Base-by-base conservation (phyloP, 2,329 filamentous ascomycete species). In the Neonectria sp. region DNA sequence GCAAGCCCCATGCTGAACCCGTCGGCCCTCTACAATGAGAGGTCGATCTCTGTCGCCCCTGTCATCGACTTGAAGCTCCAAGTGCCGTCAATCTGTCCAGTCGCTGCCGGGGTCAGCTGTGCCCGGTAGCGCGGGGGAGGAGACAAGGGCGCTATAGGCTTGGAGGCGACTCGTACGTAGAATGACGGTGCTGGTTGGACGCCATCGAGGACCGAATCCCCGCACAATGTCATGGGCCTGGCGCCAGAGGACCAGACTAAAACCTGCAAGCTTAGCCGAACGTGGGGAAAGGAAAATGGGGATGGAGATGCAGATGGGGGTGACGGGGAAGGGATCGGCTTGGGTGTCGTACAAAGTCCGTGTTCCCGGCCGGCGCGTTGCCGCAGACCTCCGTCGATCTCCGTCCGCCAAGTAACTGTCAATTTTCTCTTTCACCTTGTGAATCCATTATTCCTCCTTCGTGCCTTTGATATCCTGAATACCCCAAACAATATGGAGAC, bases 231-330 rank as follows among this genome's bases (percentile, higher is more conserved):
- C 46, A 52, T 37, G 49, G 48, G 61, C 37, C 21, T 17, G 15
- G 37, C 37, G 37, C 46, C 7, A 12, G 60, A 37, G 53, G 43
- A 40, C 35, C 35, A 17, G 43, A 21, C 21, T 21, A 21, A 21
- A 21, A 21, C 55, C 55, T 64, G 55, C 55, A 58, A 49, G 46
- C 48, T 49, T 58, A 65, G 51, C 56, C 62, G 56, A 60, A 65
- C 57, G 62, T 56, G 62, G 62, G 62, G 62, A 65, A 60, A 17
- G 9, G 15, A 29, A 21, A 12, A 46, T 49, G 43, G 56, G 45
- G 43, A 13, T 21, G 21, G 21, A 21, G 21, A 21, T 21, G 21
- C 1, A 21, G 21, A 21, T 21, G 21, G 21, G 21, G 21, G 21
- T 21, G 21, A 21, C 21, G 21, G 21, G 21, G 21, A 52, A 21